These are phyloP conservation scores for Lentinula raphanica DNA, from an alignment of 768 basidiomycete genomes.

Conservation along the genomic window DNA sequence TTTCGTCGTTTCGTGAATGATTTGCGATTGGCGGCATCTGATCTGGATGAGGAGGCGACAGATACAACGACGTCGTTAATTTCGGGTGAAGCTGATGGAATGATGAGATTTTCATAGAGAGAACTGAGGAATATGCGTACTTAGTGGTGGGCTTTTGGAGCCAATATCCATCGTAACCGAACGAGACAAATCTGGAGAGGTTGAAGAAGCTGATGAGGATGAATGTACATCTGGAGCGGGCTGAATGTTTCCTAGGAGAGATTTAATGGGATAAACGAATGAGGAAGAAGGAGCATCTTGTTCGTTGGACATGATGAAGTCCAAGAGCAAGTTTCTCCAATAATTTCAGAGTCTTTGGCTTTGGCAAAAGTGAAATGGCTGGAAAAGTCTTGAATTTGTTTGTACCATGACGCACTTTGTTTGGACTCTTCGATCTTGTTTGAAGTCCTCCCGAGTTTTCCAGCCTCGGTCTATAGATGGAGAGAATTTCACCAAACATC, in stretches of 20 bases:
- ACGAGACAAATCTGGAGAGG: neutral
- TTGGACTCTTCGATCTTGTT: neutral
- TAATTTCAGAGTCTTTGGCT: neutral
- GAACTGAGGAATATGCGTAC: neutral
- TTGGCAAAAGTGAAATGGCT: neutral
- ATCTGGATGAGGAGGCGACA: neutral
- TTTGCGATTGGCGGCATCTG: neutral
- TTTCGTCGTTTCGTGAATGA: neutral
- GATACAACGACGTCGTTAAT: neutral
- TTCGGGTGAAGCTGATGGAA: neutral
- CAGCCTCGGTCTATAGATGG: too few species aligned
- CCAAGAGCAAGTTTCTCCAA: neutral
- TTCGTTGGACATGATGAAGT: neutral
- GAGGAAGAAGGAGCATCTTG: conserved; percentile 14
- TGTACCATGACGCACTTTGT: neutral
- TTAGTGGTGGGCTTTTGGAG: neutral
- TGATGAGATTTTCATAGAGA: neutral
- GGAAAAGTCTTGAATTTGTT: neutral
- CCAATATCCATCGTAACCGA: conserved; percentile 1
- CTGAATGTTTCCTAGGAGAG: conserved; percentile 33
- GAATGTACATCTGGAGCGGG: conserved; percentile 16
- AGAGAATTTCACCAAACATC: too few species aligned
- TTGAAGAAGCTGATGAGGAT: neutral
- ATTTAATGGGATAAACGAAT: conserved; percentile 37
- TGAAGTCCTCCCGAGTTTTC: too few species aligned